These are phyloP conservation scores for Serendipita vermifera DNA, from an alignment of 768 basidiomycete genomes.

Conservation along the genomic window DNA sequence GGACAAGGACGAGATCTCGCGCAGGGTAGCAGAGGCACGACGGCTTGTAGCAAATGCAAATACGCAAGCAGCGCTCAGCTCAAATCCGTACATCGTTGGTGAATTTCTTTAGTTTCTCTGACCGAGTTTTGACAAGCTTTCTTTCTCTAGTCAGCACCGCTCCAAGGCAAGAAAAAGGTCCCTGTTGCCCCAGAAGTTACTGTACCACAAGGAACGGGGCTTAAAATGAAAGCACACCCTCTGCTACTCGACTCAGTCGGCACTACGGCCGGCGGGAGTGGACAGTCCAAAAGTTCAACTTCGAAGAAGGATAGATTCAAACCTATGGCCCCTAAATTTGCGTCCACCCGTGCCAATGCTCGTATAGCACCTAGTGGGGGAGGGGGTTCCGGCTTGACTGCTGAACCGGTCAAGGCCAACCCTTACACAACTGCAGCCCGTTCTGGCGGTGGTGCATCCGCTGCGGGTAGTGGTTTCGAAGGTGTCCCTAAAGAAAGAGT, in stretches of 20 bases:
- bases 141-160: slow-evolving; percentile 36
- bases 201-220: slow-evolving; percentile 63
- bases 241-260: slow-evolving; percentile 58
- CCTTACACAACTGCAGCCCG: slow-evolving; percentile 58
- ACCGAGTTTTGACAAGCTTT: neutral
- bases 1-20: slow-evolving; percentile 49
- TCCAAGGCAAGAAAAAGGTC: slow-evolving; percentile 40
- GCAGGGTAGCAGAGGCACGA: slow-evolving; percentile 74
- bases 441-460: too few relatives aligned
- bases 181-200: slow-evolving; percentile 41
- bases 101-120: neutral
- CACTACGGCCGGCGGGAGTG: slow-evolving; percentile 33
- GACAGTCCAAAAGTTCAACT: too few relatives aligned
- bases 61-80: slow-evolving; percentile 57
- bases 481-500: slow-evolving; percentile 53
- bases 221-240: slow-evolving; percentile 87
- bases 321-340: slow-evolving; percentile 98
- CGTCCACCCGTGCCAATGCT: slow-evolving; percentile 82
- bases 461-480: slow-evolving; percentile 43
- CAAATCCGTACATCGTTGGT: slow-evolving; percentile 79
- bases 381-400: slow-evolving; percentile 26
- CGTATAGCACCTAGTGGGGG: slow-evolving; percentile 49
- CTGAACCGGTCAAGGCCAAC: slow-evolving; percentile 39
- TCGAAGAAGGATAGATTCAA: slow-evolving; percentile 89
- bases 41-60: slow-evolving; percentile 72